Conservation (phyloP, 495 filamentous ascomycete genomes). For the Margaritispora aquatica region DNA sequence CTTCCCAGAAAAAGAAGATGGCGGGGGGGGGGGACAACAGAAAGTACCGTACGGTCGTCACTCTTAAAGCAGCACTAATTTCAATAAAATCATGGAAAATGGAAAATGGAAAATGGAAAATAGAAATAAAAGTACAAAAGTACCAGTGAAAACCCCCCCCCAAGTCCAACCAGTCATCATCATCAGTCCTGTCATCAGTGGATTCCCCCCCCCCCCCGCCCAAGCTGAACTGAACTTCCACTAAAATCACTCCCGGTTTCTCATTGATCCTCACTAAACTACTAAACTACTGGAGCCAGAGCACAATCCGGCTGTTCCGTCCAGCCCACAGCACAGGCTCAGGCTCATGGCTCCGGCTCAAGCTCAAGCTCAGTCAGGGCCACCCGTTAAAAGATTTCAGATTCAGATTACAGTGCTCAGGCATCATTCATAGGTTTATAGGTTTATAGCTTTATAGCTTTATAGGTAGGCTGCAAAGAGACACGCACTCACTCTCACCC, state of each 20-base stretch:
- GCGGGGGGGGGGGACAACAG: constrained; percentile 3
- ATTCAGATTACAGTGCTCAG: background rate
- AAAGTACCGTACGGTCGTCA: background rate
- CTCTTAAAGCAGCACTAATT: background rate
- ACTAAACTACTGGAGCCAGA: background rate
- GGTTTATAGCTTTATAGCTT: too few relatives aligned
- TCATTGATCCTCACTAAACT: background rate
- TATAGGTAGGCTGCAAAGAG: background rate
- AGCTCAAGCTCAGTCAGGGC: too few relatives aligned
- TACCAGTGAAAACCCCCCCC: too few relatives aligned
- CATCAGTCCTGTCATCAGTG: too few relatives aligned
- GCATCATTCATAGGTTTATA: background rate
- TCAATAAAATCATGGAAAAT: background rate
- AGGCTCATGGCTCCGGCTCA: too few relatives aligned
- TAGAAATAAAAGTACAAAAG: too few relatives aligned
- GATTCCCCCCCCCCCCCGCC: too few relatives aligned
- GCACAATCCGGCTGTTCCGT: background rate
- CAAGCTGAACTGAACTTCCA: background rate
- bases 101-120: too few relatives aligned
- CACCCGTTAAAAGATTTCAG: too few relatives aligned
- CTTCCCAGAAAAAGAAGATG: constrained; percentile 14
- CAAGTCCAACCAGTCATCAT: background rate
- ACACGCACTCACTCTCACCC: background rate
- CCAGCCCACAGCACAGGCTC: too few relatives aligned
- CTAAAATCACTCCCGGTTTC: too few relatives aligned